phyloP scores from a whole-genome alignment of 352 stramenopile genomes.

The Pythium rhizo-oryzae region DNA sequence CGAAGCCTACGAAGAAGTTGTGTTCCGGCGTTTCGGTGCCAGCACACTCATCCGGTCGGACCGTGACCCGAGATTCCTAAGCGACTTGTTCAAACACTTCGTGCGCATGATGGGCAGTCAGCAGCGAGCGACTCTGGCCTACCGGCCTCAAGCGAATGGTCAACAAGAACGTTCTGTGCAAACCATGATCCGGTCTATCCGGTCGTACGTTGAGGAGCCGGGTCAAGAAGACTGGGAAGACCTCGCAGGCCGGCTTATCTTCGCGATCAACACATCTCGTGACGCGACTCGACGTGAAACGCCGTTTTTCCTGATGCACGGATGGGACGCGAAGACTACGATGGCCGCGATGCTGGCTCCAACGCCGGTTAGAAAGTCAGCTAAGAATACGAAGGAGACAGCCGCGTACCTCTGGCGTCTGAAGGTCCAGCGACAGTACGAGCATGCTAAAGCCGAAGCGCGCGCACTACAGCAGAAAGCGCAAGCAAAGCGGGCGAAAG shows the following conservation, averaged over 20 bases:
- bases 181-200: conserved; percentile 30
- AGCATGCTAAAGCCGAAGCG: not conserved
- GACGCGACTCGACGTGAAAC: conserved; percentile 1
- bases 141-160: conserved; percentile 23
- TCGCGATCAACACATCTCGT: conserved; percentile 16
- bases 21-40: conserved; percentile 33
- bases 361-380: conserved; percentile 3
- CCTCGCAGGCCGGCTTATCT: conserved; percentile 29
- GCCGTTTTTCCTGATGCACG: conserved; percentile 16
- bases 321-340: conserved; percentile 16
- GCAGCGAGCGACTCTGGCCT: conserved; percentile 34
- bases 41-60: conserved; percentile 29
- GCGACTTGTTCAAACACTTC: conserved; percentile 33
- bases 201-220: conserved; percentile 27
- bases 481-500: not conserved
- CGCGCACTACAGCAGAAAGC: not conserved
- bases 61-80: conserved; percentile 37
- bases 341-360: conserved; percentile 20
- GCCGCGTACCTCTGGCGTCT: not conserved
- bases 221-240: conserved; percentile 40
- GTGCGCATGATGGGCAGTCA: conserved; percentile 25
- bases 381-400: not conserved
- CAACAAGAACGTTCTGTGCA: conserved; percentile 23
- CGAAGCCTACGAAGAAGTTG: conserved; percentile 30
- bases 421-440: conserved; percentile 3